phyloP scores from a whole-genome alignment of 176 grass and related monocot species.

The Hyparrhenia diplandra region DNA sequence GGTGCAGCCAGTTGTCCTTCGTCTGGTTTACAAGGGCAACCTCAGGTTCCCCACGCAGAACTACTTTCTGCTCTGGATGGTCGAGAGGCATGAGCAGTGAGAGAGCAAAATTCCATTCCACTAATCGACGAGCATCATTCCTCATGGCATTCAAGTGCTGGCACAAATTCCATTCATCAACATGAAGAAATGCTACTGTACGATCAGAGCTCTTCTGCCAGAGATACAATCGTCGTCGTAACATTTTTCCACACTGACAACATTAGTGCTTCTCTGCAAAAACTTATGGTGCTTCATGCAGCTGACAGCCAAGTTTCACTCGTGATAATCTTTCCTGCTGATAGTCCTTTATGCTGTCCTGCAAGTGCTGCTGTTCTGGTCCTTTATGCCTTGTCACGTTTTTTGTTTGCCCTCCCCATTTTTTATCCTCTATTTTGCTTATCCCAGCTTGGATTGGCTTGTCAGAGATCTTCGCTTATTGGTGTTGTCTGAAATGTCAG shows the following conservation, averaged over 20 bases:
- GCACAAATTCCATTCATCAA: constrained; percentile 37
- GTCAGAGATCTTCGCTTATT: constrained; percentile 66
- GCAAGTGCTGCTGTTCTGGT: constrained; percentile 64
- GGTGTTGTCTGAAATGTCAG: no score
- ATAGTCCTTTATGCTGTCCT: constrained; percentile 76
- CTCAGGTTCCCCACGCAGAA: constrained; percentile 78
- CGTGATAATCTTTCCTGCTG: constrained; percentile 81
- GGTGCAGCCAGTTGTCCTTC: constrained; percentile 80
- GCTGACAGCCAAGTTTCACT: constrained; percentile 79
- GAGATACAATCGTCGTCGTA: constrained; percentile 4
- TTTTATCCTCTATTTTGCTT: constrained; percentile 86
- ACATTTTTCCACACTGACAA: constrained; percentile 39
- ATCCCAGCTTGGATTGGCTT: constrained; percentile 83
- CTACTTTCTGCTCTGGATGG: constrained; percentile 96
- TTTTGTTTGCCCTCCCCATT: constrained; percentile 85
- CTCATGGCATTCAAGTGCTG: constrained; percentile 11
- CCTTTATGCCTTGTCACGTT: constrained; percentile 62
- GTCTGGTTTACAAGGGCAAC: constrained; percentile 74
- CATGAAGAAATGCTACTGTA: constrained; percentile 23
- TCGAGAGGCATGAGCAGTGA: constrained; percentile 81
- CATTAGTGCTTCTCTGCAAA: constrained; percentile 55
- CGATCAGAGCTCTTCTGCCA: not conserved
- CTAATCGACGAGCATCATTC: constrained; percentile 31
- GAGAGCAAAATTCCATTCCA: constrained; percentile 46
- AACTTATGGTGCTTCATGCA: constrained; percentile 63